Evolutionary conservation across 2,329 filamentous ascomycete genomes (phyloP).

Genomic region (Rhexocercosporidium sp.): DNA sequence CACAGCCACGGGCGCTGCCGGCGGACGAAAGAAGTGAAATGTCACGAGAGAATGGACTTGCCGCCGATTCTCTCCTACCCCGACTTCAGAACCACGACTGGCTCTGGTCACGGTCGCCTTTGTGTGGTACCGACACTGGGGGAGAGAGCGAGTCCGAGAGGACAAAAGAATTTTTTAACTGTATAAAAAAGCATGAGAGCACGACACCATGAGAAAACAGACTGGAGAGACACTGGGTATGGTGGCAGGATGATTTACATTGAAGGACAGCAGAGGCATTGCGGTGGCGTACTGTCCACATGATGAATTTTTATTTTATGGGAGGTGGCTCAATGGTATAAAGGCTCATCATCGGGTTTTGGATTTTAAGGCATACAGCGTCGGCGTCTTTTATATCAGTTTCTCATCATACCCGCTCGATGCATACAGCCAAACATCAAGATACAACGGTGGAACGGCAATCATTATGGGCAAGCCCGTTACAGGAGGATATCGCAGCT

Average conservation of each 20-base stretch:
- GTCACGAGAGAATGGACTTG: neutral
- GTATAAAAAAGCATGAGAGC: conserved; percentile 8
- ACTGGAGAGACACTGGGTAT: neutral
- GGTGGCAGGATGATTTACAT: conserved; percentile 4
- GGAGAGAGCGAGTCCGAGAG: neutral
- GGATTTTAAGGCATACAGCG: conserved; percentile 34
- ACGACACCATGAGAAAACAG: neutral
- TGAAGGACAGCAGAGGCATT: conserved; percentile 24
- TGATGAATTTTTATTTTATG: conserved; percentile 13
- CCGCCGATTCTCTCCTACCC: neutral
- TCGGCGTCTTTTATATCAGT: conserved; percentile 33
- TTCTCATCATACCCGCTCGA: conserved; percentile 36
- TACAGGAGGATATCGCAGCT: conserved; percentile 8
- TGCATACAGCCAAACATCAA: conserved; percentile 23
- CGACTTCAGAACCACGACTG: neutral
- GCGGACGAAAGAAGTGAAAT: conserved; percentile 35
- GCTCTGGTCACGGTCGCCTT: neutral
- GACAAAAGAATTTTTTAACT: neutral
- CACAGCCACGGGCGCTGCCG: conserved; percentile 52
- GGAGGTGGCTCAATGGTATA: neutral
- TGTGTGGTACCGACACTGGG: neutral
- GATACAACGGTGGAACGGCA: conserved; percentile 13
- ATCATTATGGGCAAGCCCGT: conserved; percentile 17
- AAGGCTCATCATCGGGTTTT: conserved; percentile 2
- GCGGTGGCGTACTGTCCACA: conserved; percentile 26